phyloP scores from a whole-genome alignment of 2,329 filamentous ascomycete species.

The Sporothrix protearum region DNA sequence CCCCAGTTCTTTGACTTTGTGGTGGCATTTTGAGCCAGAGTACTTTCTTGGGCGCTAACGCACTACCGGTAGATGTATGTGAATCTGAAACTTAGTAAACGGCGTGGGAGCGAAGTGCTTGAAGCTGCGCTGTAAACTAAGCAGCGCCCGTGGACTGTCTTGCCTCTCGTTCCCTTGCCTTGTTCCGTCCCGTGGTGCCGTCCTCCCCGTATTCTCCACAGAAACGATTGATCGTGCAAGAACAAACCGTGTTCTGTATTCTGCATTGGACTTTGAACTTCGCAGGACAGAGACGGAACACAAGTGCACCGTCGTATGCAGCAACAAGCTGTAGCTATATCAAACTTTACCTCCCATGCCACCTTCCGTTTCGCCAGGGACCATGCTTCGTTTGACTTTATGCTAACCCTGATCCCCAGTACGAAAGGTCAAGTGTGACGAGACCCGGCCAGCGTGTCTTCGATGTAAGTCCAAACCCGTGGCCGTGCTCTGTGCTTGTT shows the following conservation, averaged over 20 bases:
- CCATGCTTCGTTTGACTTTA: neutral
- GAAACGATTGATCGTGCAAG: neutral
- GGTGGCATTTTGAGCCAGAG: neutral
- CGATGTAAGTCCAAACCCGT: constrained; percentile 19
- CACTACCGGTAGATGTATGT: constrained; percentile 6
- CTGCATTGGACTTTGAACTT: neutral
- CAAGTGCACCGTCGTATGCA: neutral
- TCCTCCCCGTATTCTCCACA: neutral
- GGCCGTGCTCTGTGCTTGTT: neutral
- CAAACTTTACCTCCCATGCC: neutral
- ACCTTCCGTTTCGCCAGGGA: neutral
- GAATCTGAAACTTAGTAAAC: neutral
- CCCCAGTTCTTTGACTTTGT: neutral
- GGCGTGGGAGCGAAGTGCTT: neutral
- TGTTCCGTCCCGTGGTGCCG: neutral
- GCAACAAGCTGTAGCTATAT: neutral
- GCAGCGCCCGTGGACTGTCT: neutral
- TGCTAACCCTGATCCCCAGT: constrained; percentile 9
- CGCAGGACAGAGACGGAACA: neutral
- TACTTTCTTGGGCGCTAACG: neutral
- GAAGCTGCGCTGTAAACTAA: neutral
- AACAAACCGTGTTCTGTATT: neutral
- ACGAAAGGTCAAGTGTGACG: constrained; percentile 25
- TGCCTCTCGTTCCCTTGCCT: neutral
- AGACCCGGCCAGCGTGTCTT: constrained; percentile 21